These are phyloP conservation scores for Setomelanomma holmii DNA, from an alignment of 2,329 filamentous ascomycete species.

Conservation along the genomic window DNA sequence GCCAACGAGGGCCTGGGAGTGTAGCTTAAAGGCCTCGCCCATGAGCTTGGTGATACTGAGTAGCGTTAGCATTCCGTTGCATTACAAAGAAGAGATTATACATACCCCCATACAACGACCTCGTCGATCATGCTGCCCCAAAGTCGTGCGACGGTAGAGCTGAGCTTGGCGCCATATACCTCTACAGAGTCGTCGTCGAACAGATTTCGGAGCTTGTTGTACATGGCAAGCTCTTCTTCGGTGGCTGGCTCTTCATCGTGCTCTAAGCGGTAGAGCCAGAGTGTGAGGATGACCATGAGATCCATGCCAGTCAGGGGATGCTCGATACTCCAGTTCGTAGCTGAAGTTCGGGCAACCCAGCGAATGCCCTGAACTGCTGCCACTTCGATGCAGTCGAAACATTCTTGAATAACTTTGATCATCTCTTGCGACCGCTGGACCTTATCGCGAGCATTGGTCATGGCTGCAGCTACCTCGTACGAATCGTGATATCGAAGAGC, in stretches of 20 bases:
- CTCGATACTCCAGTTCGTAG: conserved; percentile 99
- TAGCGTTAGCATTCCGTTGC: conserved; percentile 53
- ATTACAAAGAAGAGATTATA: conserved; percentile 37
- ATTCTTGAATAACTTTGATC: conserved; percentile 98
- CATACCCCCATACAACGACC: conserved; percentile 99
- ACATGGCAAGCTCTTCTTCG: conserved; percentile 85
- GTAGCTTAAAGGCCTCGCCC: conserved; percentile 97
- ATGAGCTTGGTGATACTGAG: conserved; percentile 88
- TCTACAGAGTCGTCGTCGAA: conserved; percentile 92
- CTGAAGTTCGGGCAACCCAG: conserved; percentile 97
- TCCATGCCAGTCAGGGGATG: conserved; percentile 96
- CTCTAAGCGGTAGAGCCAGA: conserved; percentile 99
- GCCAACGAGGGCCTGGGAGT: conserved; percentile 91
- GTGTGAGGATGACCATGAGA: conserved; percentile 94
- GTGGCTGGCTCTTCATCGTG: conserved; percentile 93
- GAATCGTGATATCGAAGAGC: conserved; percentile 95
- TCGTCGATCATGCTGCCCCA: conserved; percentile 99
- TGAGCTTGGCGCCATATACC: conserved; percentile 80
- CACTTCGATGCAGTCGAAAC: conserved; percentile 97
- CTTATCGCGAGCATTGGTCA: conserved; percentile 92
- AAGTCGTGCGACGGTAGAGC: conserved; percentile 91
- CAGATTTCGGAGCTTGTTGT: conserved; percentile 87
- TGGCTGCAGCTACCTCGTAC: conserved; percentile 94
- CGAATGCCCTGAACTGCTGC: conserved; percentile 92
- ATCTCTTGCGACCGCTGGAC: conserved; percentile 96